Base-by-base conservation (phyloP, 176 grass and related monocot genomes). In the Triticum monococcum region DNA sequence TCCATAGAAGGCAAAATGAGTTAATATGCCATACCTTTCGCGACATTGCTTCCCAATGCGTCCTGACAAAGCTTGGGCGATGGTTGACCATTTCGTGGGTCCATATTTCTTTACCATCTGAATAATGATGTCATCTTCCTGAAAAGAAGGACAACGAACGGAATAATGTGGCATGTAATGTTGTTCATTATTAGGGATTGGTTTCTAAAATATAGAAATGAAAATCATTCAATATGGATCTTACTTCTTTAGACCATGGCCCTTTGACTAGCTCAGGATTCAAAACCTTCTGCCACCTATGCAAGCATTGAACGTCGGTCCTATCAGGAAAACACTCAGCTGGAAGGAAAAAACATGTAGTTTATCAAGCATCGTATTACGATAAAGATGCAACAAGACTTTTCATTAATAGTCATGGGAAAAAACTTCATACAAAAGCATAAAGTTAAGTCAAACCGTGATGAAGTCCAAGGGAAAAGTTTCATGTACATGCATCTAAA, bases 21-120 rank as follows among this genome's bases (percentile, higher is more conserved):
- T 54, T 54, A 54, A 54, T 54, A 16, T 54, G 50, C 16, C 54
- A 85, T 97, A 95, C 95, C 95, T 91, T 88, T 98, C 95, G 6
- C 95, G 87, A 9, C 95, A 98, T 91, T 98, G 95, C 71, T 98
- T 98, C 54, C 95, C 95, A 26, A 98, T 98, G 38, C 95, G 93
- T 79, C 95, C 95, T 76, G 95, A 93, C 83, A 98, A 87, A 79
- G 90, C 92, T 88, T 93, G 95, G 66, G 95, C 89, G 62, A 95
- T 95, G 50, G 93, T 90, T 26, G 95, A 98, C 95, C 95, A 98
- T 90, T 98, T 98, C 40, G 88, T 98, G 14, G 93, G 91, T 28
- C 95, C 95, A 37, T 85, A 75, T 84, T 93, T 88, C 6, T 95
- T 87, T 78, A 98, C 89, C 95, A 98, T 98, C 87, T 98, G 48